These are phyloP conservation scores for Blastocrithidia nonstop DNA, from an alignment of 208 protist species.

Conservation along the genomic window DNA sequence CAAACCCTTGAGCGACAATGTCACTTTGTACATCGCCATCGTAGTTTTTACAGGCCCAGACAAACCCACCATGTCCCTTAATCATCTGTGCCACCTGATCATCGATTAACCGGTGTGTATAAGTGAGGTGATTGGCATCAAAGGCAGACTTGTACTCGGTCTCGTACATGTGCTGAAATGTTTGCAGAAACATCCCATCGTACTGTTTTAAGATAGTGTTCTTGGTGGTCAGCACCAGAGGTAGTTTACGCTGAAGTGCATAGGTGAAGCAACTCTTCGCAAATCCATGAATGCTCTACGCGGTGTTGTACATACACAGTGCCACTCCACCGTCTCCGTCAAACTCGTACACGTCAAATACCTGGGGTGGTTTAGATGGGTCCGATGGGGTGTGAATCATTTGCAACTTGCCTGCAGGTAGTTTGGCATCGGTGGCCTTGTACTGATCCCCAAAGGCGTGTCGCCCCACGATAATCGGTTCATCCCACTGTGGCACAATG, in stretches of 20 bases:
- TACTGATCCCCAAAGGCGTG: conserved; percentile 96
- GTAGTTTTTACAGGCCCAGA: conserved; percentile 99
- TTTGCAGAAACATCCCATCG: conserved; percentile 94
- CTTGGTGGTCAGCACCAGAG: conserved; percentile 93
- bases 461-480: conserved; percentile 93
- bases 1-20: conserved; percentile 94
- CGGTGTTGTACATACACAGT: conserved; percentile 95
- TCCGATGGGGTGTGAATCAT: conserved; percentile 86
- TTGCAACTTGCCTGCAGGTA: conserved; percentile 81
- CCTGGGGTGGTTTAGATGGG: conserved; percentile 13
- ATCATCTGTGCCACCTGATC: conserved; percentile 95
- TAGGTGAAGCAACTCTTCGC: conserved; percentile 90
- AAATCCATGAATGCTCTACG: conserved; percentile 92
- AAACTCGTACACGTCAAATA: conserved; percentile 85
- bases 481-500: conserved; percentile 86
- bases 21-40: conserved; percentile 98
- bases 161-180: conserved; percentile 92
- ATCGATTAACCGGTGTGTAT: conserved; percentile 95
- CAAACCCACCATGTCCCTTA: conserved; percentile 87
- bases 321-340: conserved; percentile 63
- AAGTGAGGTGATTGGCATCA: conserved; percentile 77
- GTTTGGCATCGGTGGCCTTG: conserved; percentile 87
- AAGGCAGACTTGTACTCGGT: conserved; percentile 75
- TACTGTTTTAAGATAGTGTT: conserved; percentile 98
- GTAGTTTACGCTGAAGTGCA: conserved; percentile 81